Conservation (phyloP, 768 basidiomycete species). For the Fistulinella prunicolor region DNA sequence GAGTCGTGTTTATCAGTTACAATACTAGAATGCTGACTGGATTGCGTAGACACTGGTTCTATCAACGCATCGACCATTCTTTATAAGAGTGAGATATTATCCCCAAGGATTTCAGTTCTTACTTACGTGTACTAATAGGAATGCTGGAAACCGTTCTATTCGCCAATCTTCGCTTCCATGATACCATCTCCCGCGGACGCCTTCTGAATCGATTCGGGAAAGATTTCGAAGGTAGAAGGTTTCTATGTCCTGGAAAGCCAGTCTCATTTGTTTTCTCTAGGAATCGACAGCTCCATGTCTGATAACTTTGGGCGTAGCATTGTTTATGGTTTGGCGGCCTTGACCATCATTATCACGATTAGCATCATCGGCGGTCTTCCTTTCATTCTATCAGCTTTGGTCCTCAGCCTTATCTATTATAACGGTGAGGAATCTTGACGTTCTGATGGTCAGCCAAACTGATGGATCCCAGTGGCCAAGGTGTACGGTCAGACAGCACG, state of each 20-base stretch:
- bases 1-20: constrained; percentile 22
- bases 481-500: constrained; percentile 82
- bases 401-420: constrained; percentile 65
- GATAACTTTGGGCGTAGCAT: constrained; percentile 84
- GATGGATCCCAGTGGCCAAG: constrained; percentile 34
- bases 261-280: constrained; percentile 35
- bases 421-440: constrained; percentile 46
- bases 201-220: constrained; percentile 84
- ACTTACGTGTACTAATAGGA: constrained; percentile 27
- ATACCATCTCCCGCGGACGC: constrained; percentile 84
- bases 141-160: constrained; percentile 81
- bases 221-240: constrained; percentile 67
- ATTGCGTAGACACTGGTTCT: constrained; percentile 60
- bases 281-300: constrained; percentile 77
- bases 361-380: constrained; percentile 75
- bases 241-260: neutral
- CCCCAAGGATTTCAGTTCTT: neutral
- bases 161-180: constrained; percentile 89
- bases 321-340: constrained; percentile 64
- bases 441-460: neutral
- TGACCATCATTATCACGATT: constrained; percentile 71
- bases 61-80: constrained; percentile 76
- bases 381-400: constrained; percentile 59
- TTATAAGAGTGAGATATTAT: constrained; percentile 54
- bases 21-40: constrained; percentile 4